phyloP scores from a whole-genome alignment of 306 rosid genomes.

The Lablab purpureus region DNA sequence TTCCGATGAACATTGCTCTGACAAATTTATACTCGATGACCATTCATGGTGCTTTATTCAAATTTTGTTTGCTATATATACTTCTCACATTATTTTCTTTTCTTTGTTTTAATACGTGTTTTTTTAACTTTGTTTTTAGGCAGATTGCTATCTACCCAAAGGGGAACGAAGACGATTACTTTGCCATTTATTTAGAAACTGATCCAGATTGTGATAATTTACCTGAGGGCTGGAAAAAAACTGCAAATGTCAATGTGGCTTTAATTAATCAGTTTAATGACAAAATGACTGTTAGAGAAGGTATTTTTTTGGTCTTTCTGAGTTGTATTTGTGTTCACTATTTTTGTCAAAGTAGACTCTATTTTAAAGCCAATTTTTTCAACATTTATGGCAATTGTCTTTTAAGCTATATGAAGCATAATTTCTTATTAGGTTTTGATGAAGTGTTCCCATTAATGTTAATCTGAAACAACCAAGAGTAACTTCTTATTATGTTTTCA shows the following conservation, averaged over 20 bases:
- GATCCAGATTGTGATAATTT: background rate
- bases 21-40: background rate
- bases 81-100: background rate
- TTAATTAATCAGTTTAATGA: constrained; percentile 43
- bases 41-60: background rate
- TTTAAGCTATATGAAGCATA: too few species aligned
- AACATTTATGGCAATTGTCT: too few species aligned
- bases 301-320: constrained; percentile 34
- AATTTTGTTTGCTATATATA: background rate
- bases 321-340: too few species aligned
- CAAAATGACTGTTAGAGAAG: constrained; percentile 54
- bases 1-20: background rate
- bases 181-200: constrained; percentile 72
- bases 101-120: background rate
- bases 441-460: too few species aligned
- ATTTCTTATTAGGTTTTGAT: too few species aligned
- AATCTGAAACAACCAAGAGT: too few species aligned
- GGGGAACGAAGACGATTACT: constrained; percentile 23
- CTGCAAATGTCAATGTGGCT: constrained; percentile 57
- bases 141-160: constrained; percentile 48
- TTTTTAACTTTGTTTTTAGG: constrained; percentile 54
- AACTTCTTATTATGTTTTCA: too few species aligned
- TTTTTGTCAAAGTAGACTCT: too few species aligned
- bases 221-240: constrained; percentile 61
- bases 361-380: too few species aligned